phyloP scores from a whole-genome alignment of 225 moss, liverwort and hornwort species.

The Neckera pumila region DNA sequence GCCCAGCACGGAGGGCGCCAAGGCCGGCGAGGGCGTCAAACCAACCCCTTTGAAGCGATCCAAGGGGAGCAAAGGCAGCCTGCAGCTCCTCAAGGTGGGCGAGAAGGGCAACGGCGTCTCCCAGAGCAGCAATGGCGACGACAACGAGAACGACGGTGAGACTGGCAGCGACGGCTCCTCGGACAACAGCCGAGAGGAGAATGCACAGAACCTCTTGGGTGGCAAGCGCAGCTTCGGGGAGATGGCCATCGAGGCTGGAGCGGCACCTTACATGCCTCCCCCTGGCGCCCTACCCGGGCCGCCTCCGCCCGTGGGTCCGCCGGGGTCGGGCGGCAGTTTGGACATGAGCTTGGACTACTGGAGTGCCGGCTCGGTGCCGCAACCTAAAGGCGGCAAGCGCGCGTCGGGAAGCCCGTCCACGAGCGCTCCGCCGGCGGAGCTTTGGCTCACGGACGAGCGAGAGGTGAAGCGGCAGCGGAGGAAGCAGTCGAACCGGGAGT shows the following conservation, averaged over 20 bases:
- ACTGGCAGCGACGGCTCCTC: slow-evolving; percentile 51
- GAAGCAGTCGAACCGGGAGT: slow-evolving; percentile 94
- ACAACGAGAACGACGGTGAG: slow-evolving; percentile 35
- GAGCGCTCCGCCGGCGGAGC: slow-evolving; percentile 37
- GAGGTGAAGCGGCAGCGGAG: slow-evolving; percentile 88
- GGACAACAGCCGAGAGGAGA: slow-evolving; percentile 46
- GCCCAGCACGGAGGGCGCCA: slow-evolving; percentile 9
- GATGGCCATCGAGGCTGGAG: slow-evolving; percentile 56
- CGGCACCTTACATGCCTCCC: slow-evolving; percentile 33
- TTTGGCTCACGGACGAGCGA: slow-evolving; percentile 70
- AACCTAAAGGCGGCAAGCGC: slow-evolving; percentile 40
- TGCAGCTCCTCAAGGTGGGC: slow-evolving; percentile 28
- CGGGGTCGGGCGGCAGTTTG: slow-evolving; percentile 42
- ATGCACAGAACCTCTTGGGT: slow-evolving; percentile 32
- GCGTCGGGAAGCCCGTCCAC: slow-evolving; percentile 37
- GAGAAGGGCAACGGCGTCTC: slow-evolving; percentile 36
- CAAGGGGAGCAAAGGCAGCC: slow-evolving; percentile 49
- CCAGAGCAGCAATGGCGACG: slow-evolving; percentile 47
- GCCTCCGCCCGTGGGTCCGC: slow-evolving; percentile 22
- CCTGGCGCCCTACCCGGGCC: slow-evolving; percentile 9
- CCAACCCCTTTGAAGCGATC: slow-evolving; percentile 33
- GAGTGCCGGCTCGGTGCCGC: slow-evolving; percentile 46
- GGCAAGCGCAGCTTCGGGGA: slow-evolving; percentile 51
- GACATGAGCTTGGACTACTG: slow-evolving; percentile 70
- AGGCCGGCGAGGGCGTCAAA: slow-evolving; percentile 17